These are phyloP conservation scores for Lichtheimia ornata DNA, from an alignment of 371 early-diverging fungal species.

Conservation along the genomic window DNA sequence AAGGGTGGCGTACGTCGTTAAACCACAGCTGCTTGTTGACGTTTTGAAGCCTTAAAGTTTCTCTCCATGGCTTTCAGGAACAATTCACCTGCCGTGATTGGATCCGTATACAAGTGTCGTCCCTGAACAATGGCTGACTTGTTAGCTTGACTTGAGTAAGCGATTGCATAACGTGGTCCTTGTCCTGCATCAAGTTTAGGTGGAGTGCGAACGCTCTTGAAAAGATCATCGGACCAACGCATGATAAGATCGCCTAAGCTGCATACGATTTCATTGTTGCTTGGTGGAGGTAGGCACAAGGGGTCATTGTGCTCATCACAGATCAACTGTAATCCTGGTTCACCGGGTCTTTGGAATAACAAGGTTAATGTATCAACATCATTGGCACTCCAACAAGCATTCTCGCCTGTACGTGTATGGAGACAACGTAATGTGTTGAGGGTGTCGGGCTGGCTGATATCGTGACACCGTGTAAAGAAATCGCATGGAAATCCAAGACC, in stretches of 20 bases:
- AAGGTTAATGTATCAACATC: constrained; percentile 37
- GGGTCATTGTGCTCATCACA: too few relatives aligned
- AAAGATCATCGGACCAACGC: constrained; percentile 34
- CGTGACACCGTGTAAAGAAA: constrained; percentile 34
- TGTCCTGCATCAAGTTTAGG: constrained; percentile 34
- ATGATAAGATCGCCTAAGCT: constrained; percentile 37
- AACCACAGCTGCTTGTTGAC: neutral
- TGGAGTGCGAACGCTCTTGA: constrained; percentile 29
- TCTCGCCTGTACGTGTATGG: constrained; percentile 11
- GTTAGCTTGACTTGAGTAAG: constrained; percentile 38
- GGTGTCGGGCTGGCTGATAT: constrained; percentile 24
- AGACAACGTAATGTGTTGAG: constrained; percentile 34
- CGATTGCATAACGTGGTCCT: constrained; percentile 38
- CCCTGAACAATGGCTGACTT: constrained; percentile 38
- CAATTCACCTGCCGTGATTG: constrained; percentile 36
- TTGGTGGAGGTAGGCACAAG: too few relatives aligned
- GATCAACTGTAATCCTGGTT: constrained; percentile 28
- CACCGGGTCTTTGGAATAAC: constrained; percentile 30
- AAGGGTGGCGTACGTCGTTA: neutral
- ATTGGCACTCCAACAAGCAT: constrained; percentile 8
- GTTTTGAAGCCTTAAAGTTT: constrained; percentile 26
- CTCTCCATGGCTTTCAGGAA: constrained; percentile 32
- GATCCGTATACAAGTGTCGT: constrained; percentile 24
- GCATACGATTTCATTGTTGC: constrained; percentile 30
- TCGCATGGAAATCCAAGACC: constrained; percentile 31